phyloP scores from a whole-genome alignment of 768 basidiomycete genomes.

The Boletus vinaceobasis region DNA sequence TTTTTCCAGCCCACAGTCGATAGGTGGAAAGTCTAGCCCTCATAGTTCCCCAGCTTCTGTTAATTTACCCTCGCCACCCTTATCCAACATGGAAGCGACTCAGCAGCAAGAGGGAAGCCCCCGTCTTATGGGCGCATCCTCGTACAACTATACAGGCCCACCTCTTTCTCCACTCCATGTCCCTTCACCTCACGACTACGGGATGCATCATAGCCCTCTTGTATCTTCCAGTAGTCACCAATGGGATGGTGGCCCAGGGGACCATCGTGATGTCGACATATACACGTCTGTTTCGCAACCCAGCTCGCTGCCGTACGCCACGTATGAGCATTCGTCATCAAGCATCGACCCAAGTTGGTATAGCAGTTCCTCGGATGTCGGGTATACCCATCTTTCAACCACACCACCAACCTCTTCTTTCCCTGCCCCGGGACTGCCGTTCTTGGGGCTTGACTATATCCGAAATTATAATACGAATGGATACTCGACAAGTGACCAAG shows the following conservation, averaged over 20 bases:
- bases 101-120: conserved; percentile 53
- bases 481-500: conserved; percentile 36
- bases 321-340: conserved; percentile 42
- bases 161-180: conserved; percentile 53
- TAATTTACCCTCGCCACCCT: conserved; percentile 68
- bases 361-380: conserved; percentile 34
- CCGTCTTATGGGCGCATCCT: conserved; percentile 42
- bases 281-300: conserved; percentile 40
- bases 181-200: conserved; percentile 57
- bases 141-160: conserved; percentile 41
- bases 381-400: conserved; percentile 46
- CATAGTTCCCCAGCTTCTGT: conserved; percentile 76
- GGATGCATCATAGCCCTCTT: conserved; percentile 34
- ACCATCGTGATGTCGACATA: conserved; percentile 40
- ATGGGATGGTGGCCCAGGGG: conserved; percentile 46
- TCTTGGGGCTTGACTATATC: conserved; percentile 80
- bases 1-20: conserved; percentile 52
- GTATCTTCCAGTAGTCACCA: conserved; percentile 27
- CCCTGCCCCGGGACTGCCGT: conserved; percentile 72
- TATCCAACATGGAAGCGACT: conserved; percentile 46
- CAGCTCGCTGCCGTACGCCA: conserved; percentile 39
- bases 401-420: conserved; percentile 65
- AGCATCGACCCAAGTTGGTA: conserved; percentile 39
- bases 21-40: conserved; percentile 49
- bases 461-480: conserved; percentile 65